Percentiles rank a stretch among this genome's conserved stretches.
Conservation (phyloP, 176 grass and related monocot species). For the Ampelocalamus luodianensis region DNA sequence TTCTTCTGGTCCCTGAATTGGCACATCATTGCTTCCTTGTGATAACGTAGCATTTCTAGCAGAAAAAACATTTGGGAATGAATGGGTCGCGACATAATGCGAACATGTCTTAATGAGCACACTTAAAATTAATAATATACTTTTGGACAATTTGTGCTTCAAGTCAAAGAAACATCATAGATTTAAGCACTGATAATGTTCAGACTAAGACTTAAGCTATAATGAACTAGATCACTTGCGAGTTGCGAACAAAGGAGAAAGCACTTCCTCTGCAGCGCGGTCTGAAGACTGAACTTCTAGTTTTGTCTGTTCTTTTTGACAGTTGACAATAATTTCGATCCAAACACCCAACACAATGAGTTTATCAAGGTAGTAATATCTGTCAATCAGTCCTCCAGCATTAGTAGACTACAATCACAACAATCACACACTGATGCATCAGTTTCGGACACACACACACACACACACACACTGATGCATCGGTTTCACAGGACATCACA, state of each 20-base stretch:
- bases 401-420: too few relatives aligned
- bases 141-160: background rate
- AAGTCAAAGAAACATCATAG: constrained; percentile 14
- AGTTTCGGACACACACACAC: too few relatives aligned
- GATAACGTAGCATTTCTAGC: background rate
- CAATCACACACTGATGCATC: too few relatives aligned
- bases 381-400: too few relatives aligned
- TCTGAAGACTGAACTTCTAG: background rate
- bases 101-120: background rate
- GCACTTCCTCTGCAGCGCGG: background rate
- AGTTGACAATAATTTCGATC: background rate
- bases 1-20: constrained; percentile 31
- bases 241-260: background rate
- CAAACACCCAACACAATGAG: too few relatives aligned
- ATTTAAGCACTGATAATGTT: background rate
- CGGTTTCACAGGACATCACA: too few relatives aligned
- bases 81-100: too few relatives aligned
- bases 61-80: too few relatives aligned
- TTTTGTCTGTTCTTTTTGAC: background rate
- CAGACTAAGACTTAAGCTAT: constrained; percentile 13
- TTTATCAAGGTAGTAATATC: too few relatives aligned
- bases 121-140: background rate
- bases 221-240: constrained; percentile 36
- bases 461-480: too few relatives aligned
- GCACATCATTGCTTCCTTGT: background rate